Evolutionary conservation across 257 asterid genomes (phyloP).

Genomic region (Jacaranda copaia): DNA sequence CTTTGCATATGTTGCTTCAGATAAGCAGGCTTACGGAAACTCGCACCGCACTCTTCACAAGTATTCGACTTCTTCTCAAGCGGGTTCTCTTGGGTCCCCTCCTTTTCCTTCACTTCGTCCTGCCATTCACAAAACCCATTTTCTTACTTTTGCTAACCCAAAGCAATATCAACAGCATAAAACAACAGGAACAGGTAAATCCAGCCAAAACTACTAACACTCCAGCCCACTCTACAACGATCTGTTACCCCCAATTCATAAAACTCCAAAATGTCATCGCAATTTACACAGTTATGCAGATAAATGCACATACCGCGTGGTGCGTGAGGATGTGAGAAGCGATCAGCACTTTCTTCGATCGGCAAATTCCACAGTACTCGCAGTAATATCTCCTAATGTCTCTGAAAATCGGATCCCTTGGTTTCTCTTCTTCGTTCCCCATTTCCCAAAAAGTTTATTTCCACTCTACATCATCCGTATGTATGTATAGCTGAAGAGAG

Average conservation of each 20-base stretch:
- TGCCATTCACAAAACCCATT: conserved; percentile 40
- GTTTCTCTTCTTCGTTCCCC: conserved; percentile 42
- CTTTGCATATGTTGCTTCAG: conserved; percentile 92
- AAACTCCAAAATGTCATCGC: neutral
- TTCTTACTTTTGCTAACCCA: neutral
- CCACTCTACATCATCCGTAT: neutral
- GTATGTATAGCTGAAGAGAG: neutral
- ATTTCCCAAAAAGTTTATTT: conserved; percentile 14
- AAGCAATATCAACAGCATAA: neutral
- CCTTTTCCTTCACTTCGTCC: conserved; percentile 50
- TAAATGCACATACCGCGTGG: conserved; percentile 61
- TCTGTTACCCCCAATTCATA: conserved; percentile 4
- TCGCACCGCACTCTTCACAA: conserved; percentile 75
- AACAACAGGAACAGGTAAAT: neutral
- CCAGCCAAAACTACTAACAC: neutral
- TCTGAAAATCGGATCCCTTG: conserved; percentile 54
- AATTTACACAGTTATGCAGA: neutral
- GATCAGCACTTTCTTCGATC: conserved; percentile 83
- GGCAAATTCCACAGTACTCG: conserved; percentile 83
- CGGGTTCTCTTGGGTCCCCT: conserved; percentile 34
- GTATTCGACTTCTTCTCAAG: conserved; percentile 44
- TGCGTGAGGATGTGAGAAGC: conserved; percentile 64
- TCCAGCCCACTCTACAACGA: neutral
- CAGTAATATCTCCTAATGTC: conserved; percentile 82
- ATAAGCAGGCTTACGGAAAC: conserved; percentile 84